Conservation (phyloP, 2,329 filamentous ascomycete species). For the Fusarium sp. region DNA sequence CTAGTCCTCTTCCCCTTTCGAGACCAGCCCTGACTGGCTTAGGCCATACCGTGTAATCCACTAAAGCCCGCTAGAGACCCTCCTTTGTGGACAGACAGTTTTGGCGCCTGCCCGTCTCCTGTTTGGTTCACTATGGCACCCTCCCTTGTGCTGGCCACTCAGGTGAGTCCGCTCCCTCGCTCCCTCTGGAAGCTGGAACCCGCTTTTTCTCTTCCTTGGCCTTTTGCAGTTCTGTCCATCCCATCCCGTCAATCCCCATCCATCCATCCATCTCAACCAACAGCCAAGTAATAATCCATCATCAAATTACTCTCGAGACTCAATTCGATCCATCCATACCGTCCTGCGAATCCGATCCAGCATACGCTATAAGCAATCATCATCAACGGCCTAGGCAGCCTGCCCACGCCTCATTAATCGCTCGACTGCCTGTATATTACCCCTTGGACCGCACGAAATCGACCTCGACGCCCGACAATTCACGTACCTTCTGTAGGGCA, state of each 20-base stretch:
- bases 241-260: conserved; percentile 29
- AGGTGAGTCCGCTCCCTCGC: conserved; percentile 31
- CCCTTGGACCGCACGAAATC: conserved; percentile 28
- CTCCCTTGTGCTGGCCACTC: conserved; percentile 36
- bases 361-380: no score
- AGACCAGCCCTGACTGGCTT: conserved; percentile 20
- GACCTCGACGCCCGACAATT: conserved; percentile 29
- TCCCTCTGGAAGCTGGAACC: conserved; percentile 37
- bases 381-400: conserved; percentile 10
- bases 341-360: not conserved
- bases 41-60: not conserved
- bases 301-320: conserved; percentile 4
- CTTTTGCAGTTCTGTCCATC: conserved; percentile 37
- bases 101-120: conserved; percentile 34
- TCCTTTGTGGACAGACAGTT: conserved; percentile 8
- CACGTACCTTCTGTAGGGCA: conserved; percentile 31
- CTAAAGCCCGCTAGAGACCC: conserved; percentile 22
- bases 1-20: conserved; percentile 32
- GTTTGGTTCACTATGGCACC: conserved; percentile 29
- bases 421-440: conserved; percentile 20
- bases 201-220: conserved; percentile 35
- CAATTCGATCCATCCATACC: conserved; percentile 4
- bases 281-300: conserved; percentile 18
- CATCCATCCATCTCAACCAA: conserved; percentile 33
- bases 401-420: conserved; percentile 19